These are phyloP conservation scores for Cyberlindnera petersonii DNA, from an alignment of 805 yeast species.

Conservation along the genomic window DNA sequence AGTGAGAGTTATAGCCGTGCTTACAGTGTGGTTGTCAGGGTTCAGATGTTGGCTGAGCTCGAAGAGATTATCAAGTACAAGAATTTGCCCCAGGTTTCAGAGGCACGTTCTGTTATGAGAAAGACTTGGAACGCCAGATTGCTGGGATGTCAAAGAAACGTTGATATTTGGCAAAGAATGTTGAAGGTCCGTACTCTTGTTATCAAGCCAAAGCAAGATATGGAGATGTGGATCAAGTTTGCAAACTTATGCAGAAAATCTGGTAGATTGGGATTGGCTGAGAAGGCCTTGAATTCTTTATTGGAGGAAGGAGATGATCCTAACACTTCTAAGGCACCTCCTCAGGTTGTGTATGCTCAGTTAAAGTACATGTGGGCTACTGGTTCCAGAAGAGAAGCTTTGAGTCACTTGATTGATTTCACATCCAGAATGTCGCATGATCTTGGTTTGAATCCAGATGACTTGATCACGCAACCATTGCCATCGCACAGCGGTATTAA, in stretches of 20 bases:
- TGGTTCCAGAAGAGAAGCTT: conserved; percentile 83
- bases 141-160: conserved; percentile 92
- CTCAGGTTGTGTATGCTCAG: conserved; percentile 96
- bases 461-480: conserved; percentile 78
- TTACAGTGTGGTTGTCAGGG: conserved; percentile 92
- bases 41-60: conserved; percentile 94
- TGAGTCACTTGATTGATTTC: conserved; percentile 80
- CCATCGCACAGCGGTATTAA: conserved; percentile 59
- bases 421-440: conserved; percentile 88
- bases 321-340: conserved; percentile 78
- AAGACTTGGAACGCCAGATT: conserved; percentile 93
- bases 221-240: conserved; percentile 97
- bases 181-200: conserved; percentile 90
- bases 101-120: conserved; percentile 71
- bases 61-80: conserved; percentile 93
- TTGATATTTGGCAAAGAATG: conserved; percentile 98
- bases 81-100: conserved; percentile 77
- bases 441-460: conserved; percentile 80
- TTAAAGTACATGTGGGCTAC: conserved; percentile 96
- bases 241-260: conserved; percentile 94
- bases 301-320: conserved; percentile 64
- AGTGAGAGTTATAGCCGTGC: conserved; percentile 97
- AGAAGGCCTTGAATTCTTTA: conserved; percentile 78
- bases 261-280: conserved; percentile 88
- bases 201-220: conserved; percentile 90